phyloP scores from a whole-genome alignment of 129 eudicot genomes.

The Tanacetum coccineum region DNA sequence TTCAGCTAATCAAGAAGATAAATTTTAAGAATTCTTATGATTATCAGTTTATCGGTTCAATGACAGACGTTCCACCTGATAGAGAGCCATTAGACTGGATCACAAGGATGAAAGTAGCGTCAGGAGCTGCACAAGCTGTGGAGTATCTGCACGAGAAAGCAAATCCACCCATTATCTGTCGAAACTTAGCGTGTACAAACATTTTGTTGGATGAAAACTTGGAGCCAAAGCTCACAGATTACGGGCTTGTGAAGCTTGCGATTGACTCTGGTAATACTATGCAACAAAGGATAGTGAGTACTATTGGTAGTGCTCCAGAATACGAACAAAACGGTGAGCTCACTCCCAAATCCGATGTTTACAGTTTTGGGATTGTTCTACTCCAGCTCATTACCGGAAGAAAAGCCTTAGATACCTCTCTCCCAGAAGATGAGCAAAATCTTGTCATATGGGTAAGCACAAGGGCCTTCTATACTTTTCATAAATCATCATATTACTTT shows the following conservation, averaged over 20 bases:
- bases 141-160: slow-evolving; percentile 70
- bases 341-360: slow-evolving; percentile 63
- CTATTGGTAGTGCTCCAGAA: slow-evolving; percentile 64
- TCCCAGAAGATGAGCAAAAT: slow-evolving; percentile 55
- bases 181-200: slow-evolving; percentile 54
- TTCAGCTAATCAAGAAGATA: not conserved
- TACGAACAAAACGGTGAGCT: slow-evolving; percentile 65
- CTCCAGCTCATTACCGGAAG: slow-evolving; percentile 78
- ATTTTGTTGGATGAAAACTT: slow-evolving; percentile 46
- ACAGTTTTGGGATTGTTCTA: slow-evolving; percentile 65
- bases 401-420: slow-evolving; percentile 52
- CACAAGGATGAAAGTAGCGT: slow-evolving; percentile 70
- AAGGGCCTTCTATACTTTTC: not conserved
- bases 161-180: slow-evolving; percentile 59
- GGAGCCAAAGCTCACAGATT: slow-evolving; percentile 65
- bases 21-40: slow-evolving; percentile 1
- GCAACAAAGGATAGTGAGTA: slow-evolving; percentile 48
- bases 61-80: slow-evolving; percentile 42
- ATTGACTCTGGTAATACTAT: slow-evolving; percentile 32
- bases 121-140: slow-evolving; percentile 61
- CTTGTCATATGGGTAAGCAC: slow-evolving; percentile 66
- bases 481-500: not conserved
- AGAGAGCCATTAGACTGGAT: slow-evolving; percentile 56
- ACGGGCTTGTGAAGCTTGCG: slow-evolving; percentile 63
- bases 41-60: slow-evolving; percentile 6